These are phyloP conservation scores for Nicotiana noctiflora DNA, from an alignment of 257 asterid genomes.

Conservation along the genomic window DNA sequence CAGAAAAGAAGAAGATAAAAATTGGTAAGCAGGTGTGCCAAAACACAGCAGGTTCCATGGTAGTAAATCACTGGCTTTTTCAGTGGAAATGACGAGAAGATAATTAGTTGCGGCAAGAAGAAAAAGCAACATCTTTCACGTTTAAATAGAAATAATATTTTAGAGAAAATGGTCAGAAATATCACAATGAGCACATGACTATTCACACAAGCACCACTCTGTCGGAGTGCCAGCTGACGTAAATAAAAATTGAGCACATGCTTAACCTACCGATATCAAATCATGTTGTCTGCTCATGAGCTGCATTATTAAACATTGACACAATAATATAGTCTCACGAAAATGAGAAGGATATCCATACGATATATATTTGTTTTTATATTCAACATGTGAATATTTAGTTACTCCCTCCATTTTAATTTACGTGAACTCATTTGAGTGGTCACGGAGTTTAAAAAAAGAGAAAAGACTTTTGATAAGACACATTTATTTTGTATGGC, in stretches of 20 bases:
- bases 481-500: too few relatives aligned
- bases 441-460: too few relatives aligned
- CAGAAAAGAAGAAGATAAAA: neutral
- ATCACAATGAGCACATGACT: too few relatives aligned
- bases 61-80: neutral
- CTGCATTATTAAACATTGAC: neutral
- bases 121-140: neutral
- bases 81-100: neutral
- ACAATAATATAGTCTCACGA: neutral
- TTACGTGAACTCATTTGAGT: too few relatives aligned
- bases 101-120: neutral
- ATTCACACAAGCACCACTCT: too few relatives aligned
- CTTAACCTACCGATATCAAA: neutral
- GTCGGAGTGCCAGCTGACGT: too few relatives aligned
- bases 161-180: too few relatives aligned
- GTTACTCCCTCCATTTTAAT: too few relatives aligned
- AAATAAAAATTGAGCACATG: too few relatives aligned
- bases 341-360: neutral
- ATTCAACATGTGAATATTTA: too few relatives aligned
- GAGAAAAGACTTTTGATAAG: too few relatives aligned
- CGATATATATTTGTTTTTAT: neutral
- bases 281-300: neutral
- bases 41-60: neutral
- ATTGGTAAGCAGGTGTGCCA: neutral
- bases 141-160: neutral